Base-by-base conservation (phyloP, 257 asterid genomes). In the Jacaranda copaia region DNA sequence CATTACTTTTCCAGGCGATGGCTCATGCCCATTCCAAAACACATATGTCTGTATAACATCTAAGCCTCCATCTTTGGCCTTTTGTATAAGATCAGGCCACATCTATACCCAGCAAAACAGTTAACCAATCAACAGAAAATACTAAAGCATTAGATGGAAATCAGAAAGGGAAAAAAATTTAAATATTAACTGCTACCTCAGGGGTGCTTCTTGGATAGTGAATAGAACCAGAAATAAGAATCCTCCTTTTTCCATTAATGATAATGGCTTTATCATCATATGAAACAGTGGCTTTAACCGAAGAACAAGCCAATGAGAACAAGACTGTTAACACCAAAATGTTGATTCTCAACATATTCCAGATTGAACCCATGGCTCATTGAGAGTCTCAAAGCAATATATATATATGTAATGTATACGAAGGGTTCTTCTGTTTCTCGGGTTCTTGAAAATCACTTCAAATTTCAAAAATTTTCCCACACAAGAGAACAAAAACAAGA, bases 31-130 rank as follows among this genome's bases (percentile, higher is more conserved):
- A 84, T 90, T 94, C 98, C 98, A 94, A 52, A 94, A 94, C 3
- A 94, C 97, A 74, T 90, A 94, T 42, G 97, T 92, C 42, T 94
- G 96, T 53, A 94, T 92, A 51, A 92, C 96, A 87, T 94, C 97
- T 74, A 94, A 83, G 5, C 98, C 98, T 81, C 98, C 98, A 84
- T 90, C 96, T 88, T 94, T 94, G 45, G 98, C 97, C 88, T 94
- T 94, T 57, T 80, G 89, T 19, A 94, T 87, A 58, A 94, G 94
- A 81, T 86, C 97, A 81, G 98, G 97, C 98, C 98, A 94, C 97
- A 92, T 94, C 98, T 94, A 14, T 43, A 77, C 6, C 64, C 62
- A 77, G 10, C n/a, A 62, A 77, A 67, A 14, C 20, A 68, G 51
- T 20, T 0, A 52, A 66, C 18, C n/a, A 48, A 74, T 35, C 8